A percentile compares a stretch with the other conserved stretches of the same genome.
These are phyloP conservation scores for Rubia yunnanensis DNA, from an alignment of 257 asterid genomes.

Conservation along the genomic window DNA sequence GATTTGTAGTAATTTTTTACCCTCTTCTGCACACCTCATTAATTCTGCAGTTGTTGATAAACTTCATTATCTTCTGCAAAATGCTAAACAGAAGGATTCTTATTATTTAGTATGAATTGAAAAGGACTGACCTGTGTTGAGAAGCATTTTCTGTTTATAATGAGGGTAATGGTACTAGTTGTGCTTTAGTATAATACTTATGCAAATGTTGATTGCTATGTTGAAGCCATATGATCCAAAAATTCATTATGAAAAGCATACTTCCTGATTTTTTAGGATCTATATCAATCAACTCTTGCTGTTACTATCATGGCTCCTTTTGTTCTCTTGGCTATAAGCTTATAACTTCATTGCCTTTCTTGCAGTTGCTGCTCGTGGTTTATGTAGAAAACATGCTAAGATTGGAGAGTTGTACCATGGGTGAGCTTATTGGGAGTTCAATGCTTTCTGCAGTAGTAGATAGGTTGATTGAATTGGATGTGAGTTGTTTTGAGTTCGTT, in stretches of 20 bases:
- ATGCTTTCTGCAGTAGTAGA: slow-evolving; percentile 56
- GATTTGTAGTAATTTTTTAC: background rate
- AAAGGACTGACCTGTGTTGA: background rate
- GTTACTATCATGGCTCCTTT: background rate
- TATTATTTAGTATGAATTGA: background rate
- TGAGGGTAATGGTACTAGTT: background rate
- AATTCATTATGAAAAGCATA: background rate
- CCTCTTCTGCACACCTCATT: background rate
- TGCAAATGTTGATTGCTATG: background rate
- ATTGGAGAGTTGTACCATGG: slow-evolving; percentile 59
- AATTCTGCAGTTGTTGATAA: background rate
- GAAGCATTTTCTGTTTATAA: background rate
- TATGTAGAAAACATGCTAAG: slow-evolving; percentile 84
- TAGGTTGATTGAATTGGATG: slow-evolving; percentile 74
- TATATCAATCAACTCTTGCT: background rate
- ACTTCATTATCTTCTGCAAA: background rate
- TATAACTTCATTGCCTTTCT: background rate
- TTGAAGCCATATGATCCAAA: background rate
- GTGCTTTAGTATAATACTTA: background rate
- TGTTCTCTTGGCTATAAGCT: background rate
- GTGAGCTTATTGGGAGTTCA: slow-evolving; percentile 59
- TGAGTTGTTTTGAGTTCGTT: slow-evolving; percentile 29
- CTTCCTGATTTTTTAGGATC: background rate
- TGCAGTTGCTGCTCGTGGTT: slow-evolving; percentile 42
- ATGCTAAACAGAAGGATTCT: background rate